A percentile compares a stretch with the other conserved stretches of the same genome.
Conservation (phyloP, 2,329 filamentous ascomycete species). For the Paraconiothyrium brasiliense region DNA sequence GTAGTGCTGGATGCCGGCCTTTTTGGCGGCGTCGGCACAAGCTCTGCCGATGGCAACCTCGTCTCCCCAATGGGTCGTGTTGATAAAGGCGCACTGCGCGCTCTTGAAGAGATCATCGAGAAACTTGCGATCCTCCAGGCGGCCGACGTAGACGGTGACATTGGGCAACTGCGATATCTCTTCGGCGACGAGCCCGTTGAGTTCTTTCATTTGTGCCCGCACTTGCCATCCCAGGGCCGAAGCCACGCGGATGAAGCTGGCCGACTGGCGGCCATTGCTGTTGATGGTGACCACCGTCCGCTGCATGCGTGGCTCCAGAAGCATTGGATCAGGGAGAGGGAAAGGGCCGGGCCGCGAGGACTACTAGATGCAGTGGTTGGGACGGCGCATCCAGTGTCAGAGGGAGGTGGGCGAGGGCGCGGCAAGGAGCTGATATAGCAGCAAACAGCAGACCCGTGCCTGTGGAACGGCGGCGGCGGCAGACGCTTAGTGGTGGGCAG, state of each 20-base stretch:
- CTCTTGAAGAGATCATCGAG: conserved; percentile 83
- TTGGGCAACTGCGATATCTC: conserved; percentile 86
- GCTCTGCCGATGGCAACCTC: conserved; percentile 89
- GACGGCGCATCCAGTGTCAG: conserved; percentile 29
- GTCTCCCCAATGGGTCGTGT: conserved; percentile 96
- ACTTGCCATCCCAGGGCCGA: conserved; percentile 94
- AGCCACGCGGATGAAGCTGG: conserved; percentile 92
- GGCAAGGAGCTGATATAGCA: conserved; percentile 33
- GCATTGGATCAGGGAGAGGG: conserved; percentile 14
- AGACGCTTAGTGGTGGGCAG: conserved; percentile 23
- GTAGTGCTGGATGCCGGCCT: conserved; percentile 85
- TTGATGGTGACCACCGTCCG: conserved; percentile 91
- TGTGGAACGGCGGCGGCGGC: conserved; percentile 20
- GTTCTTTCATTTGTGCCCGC: conserved; percentile 87
- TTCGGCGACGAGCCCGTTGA: conserved; percentile 85
- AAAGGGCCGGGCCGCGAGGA: neutral
- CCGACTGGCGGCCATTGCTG: conserved; percentile 92
- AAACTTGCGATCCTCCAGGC: conserved; percentile 76
- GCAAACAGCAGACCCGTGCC: conserved; percentile 28
- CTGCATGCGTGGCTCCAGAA: conserved; percentile 46
- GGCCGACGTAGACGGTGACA: conserved; percentile 74
- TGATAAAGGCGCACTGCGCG: conserved; percentile 92
- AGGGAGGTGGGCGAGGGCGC: conserved; percentile 18
- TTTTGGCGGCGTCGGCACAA: conserved; percentile 88
- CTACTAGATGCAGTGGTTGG: conserved; percentile 9